phyloP scores from a whole-genome alignment of 176 grass and related monocot species.

The Oryza meyeriana region DNA sequence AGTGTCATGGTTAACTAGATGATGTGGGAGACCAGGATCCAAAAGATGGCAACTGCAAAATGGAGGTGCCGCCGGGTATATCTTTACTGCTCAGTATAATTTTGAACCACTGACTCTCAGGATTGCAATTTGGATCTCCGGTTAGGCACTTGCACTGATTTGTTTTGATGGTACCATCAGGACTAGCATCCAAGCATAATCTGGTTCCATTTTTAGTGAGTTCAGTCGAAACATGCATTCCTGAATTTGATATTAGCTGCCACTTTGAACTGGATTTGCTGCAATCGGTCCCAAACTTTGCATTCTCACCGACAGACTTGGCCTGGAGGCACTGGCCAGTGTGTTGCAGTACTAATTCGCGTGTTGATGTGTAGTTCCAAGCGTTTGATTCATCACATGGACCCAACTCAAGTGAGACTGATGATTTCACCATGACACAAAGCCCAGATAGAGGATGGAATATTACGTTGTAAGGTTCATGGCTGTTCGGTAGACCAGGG shows the following conservation, averaged over 20 bases:
- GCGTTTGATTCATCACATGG: slow-evolving; percentile 53
- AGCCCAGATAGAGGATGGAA: slow-evolving; percentile 83
- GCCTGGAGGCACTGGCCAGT: slow-evolving; percentile 62
- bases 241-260: slow-evolving; percentile 70
- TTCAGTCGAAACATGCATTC: slow-evolving; percentile 71
- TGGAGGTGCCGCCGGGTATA: slow-evolving; percentile 24
- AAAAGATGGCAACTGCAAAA: slow-evolving; percentile 51
- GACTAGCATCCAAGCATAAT: slow-evolving; percentile 64
- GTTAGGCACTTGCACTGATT: slow-evolving; percentile 72
- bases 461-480: slow-evolving; percentile 51
- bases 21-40: slow-evolving; percentile 23
- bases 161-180: slow-evolving; percentile 51
- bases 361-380: slow-evolving; percentile 71
- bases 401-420: slow-evolving; percentile 55
- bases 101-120: slow-evolving; percentile 92
- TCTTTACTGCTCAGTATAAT: slow-evolving; percentile 61
- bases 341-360: slow-evolving; percentile 44
- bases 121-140: slow-evolving; percentile 55
- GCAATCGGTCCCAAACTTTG: slow-evolving; percentile 48
- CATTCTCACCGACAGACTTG: slow-evolving; percentile 37
- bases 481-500: slow-evolving; percentile 61
- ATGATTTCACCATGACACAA: slow-evolving; percentile 56
- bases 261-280: slow-evolving; percentile 62
- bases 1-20: background rate
- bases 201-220: slow-evolving; percentile 49